Percentiles rank a stretch among this genome's conserved stretches.
Evolutionary conservation across 371 early-diverging fungal species (phyloP).

Genomic region (Circinella minor): DNA sequence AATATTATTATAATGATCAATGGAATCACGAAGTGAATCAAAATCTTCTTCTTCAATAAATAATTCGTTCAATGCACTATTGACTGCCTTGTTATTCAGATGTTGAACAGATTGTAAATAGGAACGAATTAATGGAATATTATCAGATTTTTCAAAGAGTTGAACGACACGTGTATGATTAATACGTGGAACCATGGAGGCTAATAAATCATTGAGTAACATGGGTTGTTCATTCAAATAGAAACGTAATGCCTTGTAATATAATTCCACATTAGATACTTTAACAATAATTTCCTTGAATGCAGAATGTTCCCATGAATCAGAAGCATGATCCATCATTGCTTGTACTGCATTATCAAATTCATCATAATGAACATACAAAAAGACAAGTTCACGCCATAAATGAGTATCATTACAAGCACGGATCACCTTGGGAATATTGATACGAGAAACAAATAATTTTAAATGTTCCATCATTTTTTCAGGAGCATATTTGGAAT

Average conservation of each 20-base stretch:
- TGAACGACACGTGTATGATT: constrained; percentile 96
- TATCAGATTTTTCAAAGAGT: constrained; percentile 95
- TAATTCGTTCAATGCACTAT: constrained; percentile 92
- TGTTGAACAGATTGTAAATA: constrained; percentile 93
- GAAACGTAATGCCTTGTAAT: constrained; percentile 96
- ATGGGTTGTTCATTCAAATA: constrained; percentile 96
- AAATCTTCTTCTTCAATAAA: constrained; percentile 97
- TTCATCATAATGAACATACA: constrained; percentile 98
- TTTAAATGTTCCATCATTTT: constrained; percentile 96
- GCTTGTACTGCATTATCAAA: constrained; percentile 95
- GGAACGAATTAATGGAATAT: constrained; percentile 93
- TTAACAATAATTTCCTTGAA: constrained; percentile 97
- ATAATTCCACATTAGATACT: constrained; percentile 94
- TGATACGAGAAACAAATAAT: constrained; percentile 94
- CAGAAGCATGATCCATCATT: constrained; percentile 91
- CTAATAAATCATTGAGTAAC: constrained; percentile 88
- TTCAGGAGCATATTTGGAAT: constrained; percentile 94
- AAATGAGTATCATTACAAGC: constrained; percentile 92
- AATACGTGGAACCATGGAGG: constrained; percentile 85
- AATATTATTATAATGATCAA: constrained; percentile 92
- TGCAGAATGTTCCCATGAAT: constrained; percentile 93
- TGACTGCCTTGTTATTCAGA: constrained; percentile 91
- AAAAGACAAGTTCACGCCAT: constrained; percentile 96
- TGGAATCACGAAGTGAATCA: constrained; percentile 86
- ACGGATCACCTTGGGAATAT: constrained; percentile 97